Percentiles rank a stretch among this genome's conserved stretches.
Conservation (phyloP, 2,329 filamentous ascomycete genomes). For the Sordariomycetes sp. region DNA sequence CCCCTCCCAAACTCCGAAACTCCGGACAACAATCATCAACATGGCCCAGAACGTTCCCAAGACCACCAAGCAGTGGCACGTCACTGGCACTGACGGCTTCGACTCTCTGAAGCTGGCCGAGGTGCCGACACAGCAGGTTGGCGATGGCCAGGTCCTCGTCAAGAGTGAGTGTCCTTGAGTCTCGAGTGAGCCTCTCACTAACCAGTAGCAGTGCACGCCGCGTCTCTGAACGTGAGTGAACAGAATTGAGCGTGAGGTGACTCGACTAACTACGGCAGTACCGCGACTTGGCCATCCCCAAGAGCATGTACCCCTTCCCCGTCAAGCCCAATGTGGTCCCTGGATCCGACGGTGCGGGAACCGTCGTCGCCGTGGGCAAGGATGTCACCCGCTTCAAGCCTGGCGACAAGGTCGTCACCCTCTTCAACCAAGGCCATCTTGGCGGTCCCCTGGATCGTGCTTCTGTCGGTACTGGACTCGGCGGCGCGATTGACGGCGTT, state of each 20-base stretch:
- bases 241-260: neutral
- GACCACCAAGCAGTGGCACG: slow-evolving; percentile 48
- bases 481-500: slow-evolving; percentile 58
- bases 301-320: slow-evolving; percentile 37
- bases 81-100: slow-evolving; percentile 43
- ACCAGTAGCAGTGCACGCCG: slow-evolving; percentile 37
- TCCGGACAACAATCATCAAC: neutral
- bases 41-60: slow-evolving; percentile 8
- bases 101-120: slow-evolving; percentile 49
- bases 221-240: slow-evolving; percentile 35
- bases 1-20: neutral
- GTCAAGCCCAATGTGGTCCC: slow-evolving; percentile 33
- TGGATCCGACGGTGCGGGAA: slow-evolving; percentile 44
- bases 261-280: slow-evolving; percentile 19
- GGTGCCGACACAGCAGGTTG: slow-evolving; percentile 48
- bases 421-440: slow-evolving; percentile 51
- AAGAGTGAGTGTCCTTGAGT: slow-evolving; percentile 27
- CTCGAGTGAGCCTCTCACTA: slow-evolving; percentile 5
- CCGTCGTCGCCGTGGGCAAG: slow-evolving; percentile 39
- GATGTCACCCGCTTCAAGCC: slow-evolving; percentile 37
- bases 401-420: slow-evolving; percentile 47
- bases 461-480: slow-evolving; percentile 46
- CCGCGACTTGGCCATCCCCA: slow-evolving; percentile 41
- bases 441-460: slow-evolving; percentile 27
- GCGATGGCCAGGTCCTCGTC: slow-evolving; percentile 64